Conservation (phyloP, 225 moss, liverwort and hornwort genomes). For the Lunularia cruciata region DNA sequence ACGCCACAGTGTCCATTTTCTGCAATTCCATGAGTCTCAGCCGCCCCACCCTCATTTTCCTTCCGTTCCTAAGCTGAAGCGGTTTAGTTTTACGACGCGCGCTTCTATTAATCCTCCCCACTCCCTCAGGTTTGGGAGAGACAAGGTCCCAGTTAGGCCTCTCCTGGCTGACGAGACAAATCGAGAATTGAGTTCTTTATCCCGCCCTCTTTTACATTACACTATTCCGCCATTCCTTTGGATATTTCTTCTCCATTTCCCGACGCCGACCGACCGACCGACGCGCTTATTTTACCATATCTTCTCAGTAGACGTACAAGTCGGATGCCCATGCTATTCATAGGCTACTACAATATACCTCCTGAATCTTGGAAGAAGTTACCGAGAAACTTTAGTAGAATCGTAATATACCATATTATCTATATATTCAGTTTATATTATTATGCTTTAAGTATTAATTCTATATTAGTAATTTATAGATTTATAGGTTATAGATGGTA, state of each 20-base stretch:
- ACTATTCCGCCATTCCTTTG: neutral
- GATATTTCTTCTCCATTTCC: neutral
- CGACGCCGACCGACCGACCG: conserved; percentile 11
- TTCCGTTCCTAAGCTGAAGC: neutral
- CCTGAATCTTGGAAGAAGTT: too few relatives aligned
- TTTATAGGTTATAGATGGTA: too few relatives aligned
- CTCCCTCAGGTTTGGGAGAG: neutral
- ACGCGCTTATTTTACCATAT: neutral
- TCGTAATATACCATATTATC: too few relatives aligned
- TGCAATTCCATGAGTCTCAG: too few relatives aligned
- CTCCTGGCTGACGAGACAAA: conserved; percentile 14
- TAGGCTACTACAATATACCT: too few relatives aligned
- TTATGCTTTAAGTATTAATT: too few relatives aligned
- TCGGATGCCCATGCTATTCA: too few relatives aligned
- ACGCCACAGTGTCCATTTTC: neutral
- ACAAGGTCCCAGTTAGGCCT: neutral
- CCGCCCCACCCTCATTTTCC: too few relatives aligned
- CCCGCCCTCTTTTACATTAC: neutral
- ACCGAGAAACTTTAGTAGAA: too few relatives aligned
- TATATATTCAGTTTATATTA: too few relatives aligned
- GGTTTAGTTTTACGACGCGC: conserved; percentile 9
- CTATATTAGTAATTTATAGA: too few relatives aligned
- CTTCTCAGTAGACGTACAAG: neutral
- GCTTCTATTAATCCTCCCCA: neutral
- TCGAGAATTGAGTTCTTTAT: neutral